Evolutionary conservation across 176 grass and related monocot genomes (phyloP), one percentile per base, ranked within the genome.

Genomic region (Ensete ventricosum): DNA sequence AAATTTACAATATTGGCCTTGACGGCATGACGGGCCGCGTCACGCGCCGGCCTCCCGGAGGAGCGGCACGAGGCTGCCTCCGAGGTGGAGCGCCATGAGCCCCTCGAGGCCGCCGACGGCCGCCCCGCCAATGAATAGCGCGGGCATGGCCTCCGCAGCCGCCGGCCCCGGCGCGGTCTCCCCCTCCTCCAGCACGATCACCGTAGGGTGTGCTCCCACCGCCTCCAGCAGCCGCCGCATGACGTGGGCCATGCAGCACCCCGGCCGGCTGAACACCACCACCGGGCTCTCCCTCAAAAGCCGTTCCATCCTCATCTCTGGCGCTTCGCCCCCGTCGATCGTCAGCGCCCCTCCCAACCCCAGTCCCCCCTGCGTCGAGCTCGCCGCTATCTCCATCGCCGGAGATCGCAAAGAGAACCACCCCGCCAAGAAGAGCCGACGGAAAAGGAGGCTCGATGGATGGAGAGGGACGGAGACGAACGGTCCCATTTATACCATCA

Each of bases 171-270:
- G 53, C 71, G 67, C 51, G 1, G 58, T 8, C 73, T 85, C 77
- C 14, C 53, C 55, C 57, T 85, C 83, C 16, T 85, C 73, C 16
- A 85, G 73, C 60, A 77, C 78, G 65, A 85, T 72, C 66, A 81
- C 78, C n/a, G 83, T 77, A 1, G 83, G 78, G 53, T 85, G 78
- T 17, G 59, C 83, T 43, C 73, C 67, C 8, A 85, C 64, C 62
- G 78, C 68, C 23, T 73, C 65, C 17, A 85, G 78, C n/a, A 85
- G 78, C 62, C 25, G 65, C n/a, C 74, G 53, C 78, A 85, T 85
- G 3, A 80, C 83, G 55, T 85, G 73, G 78, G 72, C 64, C 73
- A 85, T 85, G 78, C 68, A 81, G 73, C 83, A 85, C 19, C 73
- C 83, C 17, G 64, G 79, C 23, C 78, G 77, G 54, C 83, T 76